Base-by-base conservation (phyloP, 805 yeast genomes). In the Scheffersomyces ergatensis region DNA sequence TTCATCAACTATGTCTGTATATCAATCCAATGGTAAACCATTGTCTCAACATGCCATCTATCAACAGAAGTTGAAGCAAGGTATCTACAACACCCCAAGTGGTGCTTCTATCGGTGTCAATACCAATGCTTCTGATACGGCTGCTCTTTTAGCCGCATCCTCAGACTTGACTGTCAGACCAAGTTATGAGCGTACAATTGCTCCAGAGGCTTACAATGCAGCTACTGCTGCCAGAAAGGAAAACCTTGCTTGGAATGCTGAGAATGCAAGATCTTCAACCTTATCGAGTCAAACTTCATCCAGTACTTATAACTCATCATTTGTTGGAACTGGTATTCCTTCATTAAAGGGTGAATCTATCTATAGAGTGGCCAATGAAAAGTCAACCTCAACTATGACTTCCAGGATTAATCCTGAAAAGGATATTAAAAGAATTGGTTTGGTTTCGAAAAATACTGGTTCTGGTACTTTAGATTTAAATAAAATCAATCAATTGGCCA, bases 41-140 rank as follows among this genome's bases (percentile, higher is more conserved):
- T 69, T 85, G 42, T 80, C 88, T 32, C 80, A 77, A 50, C 87
- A 83, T 57, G 93, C 93, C 5, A 63, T 82, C 41, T 85, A 85
- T 64, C 82, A 78, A 51, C 90, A 88, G 40, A 82, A 82, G 50
- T 63, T 83, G 56, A 83, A 78, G 53, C 83, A 82, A 51, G 90
- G 90, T 21, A 70, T 78, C 27, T 83, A 69, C 63, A 48, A 85
- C 77, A 35, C 78, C 62, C 56, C 72, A 37, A 46, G 74, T 15
- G 67, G 62, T 38, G 70, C 70, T 3, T 63, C 72, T 9, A 63
- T 80, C 5, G 90, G 92, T n/a, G 85, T 83, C 23, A 73, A 77
- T 45, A 73, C 82, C 43, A 72, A 77, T 32, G 87, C 89, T 21
- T 76, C 87, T 13, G 89, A 82, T 55, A 78, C 85, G 5, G 92